Evolutionary conservation across 257 asterid genomes (phyloP), one percentile per base, ranked within the genome.

Genomic region (Jacaranda mimosifolia): DNA sequence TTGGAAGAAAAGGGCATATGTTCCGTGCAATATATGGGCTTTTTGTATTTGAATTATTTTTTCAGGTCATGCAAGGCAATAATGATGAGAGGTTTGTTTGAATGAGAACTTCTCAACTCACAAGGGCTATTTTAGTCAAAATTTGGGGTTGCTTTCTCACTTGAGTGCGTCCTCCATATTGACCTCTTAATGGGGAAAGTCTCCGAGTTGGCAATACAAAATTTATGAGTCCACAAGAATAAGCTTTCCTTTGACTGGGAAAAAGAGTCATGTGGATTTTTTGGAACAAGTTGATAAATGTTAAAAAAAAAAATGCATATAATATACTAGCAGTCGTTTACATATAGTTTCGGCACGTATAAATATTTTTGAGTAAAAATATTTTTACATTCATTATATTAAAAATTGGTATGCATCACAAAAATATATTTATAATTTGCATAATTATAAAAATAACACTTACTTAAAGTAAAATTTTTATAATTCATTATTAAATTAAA

Each of bases 91-190:
- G 35, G 71, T n/a, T 3, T 19, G 36, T 57, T 58, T 58, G 70
- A 77, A 43, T 36, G 46, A 46, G 49, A 56, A 56, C 7, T 35
- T 26, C 32, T 26, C 32, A 26, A 26, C 32, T 26, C 9, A 32
- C 5, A 17, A 58, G 62, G 70, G 36, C 32, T 79, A 56, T 21
- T 53, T 64, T 79, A 58, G 77, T 74, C 77, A 80, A 74, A 60
- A 1, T 15, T 17, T 63, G 40, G 64, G 49, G 11, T 36, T 59
- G 65, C 15, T 32, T 60, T 57, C 72, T 21, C 49, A 67, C 66
- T 43, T 1, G 17, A 14, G 55, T n/a, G 78, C 74, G 56, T 13
- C 48, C 43, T 19, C 19, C 36, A 42, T 38, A n/a, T 7, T 49
- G 80, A 74, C 77, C 77, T 40, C 11, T 7, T 60, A 40, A 51